These are phyloP conservation scores for Isoetes taiwanensis DNA, from an alignment of 75 land plant species.

Conservation along the genomic window DNA sequence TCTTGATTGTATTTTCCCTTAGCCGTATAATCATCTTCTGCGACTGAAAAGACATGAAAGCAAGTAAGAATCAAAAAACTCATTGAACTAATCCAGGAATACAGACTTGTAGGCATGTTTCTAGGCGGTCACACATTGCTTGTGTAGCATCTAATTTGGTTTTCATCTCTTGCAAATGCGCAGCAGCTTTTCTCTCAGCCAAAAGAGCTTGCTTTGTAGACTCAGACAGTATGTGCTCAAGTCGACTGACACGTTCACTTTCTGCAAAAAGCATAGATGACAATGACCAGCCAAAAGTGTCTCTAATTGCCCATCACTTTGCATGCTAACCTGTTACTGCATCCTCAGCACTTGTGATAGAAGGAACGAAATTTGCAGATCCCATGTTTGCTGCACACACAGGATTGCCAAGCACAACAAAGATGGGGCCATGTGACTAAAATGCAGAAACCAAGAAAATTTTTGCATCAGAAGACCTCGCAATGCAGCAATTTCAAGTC, in stretches of 20 bases:
- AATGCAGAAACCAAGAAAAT: neutral
- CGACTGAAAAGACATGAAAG: neutral
- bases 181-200: slow-evolving; percentile 14
- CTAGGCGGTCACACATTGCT: slow-evolving; percentile 4
- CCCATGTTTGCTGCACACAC: neutral
- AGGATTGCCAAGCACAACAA: neutral
- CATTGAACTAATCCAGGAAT: neutral
- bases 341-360: neutral
- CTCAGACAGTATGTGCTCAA: slow-evolving; percentile 13
- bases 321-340: slow-evolving; percentile 1
- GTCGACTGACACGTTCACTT: slow-evolving; percentile 1
- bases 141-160: slow-evolving; percentile 7
- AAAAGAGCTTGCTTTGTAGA: slow-evolving; percentile 11
- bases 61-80: neutral
- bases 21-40: neutral
- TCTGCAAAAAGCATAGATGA: slow-evolving; percentile 8
- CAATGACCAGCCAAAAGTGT: neutral
- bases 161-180: slow-evolving; percentile 3
- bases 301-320: neutral
- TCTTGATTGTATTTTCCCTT: neutral
- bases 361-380: neutral
- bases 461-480: slow-evolving; percentile 7
- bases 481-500: slow-evolving; percentile 17
- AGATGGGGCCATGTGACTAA: neutral
- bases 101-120: slow-evolving; percentile 9